Evolutionary conservation across 768 basidiomycete genomes (phyloP).

Genomic region (Brasilioporus rufonigricans): DNA sequence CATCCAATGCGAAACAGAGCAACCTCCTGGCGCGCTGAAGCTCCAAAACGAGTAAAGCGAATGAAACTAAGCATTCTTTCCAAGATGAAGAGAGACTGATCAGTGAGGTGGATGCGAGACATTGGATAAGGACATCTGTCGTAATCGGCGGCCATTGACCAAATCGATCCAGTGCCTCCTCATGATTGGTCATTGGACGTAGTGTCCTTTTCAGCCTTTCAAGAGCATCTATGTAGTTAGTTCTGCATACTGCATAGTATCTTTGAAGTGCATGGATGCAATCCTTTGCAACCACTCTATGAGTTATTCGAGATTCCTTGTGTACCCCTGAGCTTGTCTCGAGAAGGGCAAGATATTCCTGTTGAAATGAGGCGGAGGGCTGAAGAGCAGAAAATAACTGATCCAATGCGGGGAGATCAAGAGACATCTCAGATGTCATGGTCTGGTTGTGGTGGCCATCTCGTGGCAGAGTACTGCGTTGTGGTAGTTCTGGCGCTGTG

Average conservation of each 20-base stretch:
- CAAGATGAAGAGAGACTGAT: constrained; percentile 19
- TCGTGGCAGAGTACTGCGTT: not conserved
- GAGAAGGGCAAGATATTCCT: not conserved
- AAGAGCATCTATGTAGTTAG: not conserved
- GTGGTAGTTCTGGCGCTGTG: not conserved
- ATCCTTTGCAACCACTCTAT: not conserved
- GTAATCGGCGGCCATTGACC: not conserved
- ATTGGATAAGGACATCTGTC: not conserved
- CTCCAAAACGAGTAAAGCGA: constrained; percentile 28
- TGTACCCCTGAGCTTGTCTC: not conserved
- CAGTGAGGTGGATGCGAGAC: not conserved
- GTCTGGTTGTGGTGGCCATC: not conserved
- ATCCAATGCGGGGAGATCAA: not conserved
- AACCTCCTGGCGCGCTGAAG: not conserved
- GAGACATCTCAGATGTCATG: not conserved
- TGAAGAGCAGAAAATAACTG: not conserved
- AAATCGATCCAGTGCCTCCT: not conserved
- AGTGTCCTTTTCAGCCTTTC: not conserved
- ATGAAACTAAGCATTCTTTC: constrained; percentile 24
- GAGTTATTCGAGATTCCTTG: not conserved
- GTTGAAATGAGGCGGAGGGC: not conserved
- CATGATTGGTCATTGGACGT: not conserved
- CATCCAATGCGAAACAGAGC: constrained; percentile 17
- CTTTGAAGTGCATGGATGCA: not conserved
- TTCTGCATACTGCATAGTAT: not conserved